Conservation (phyloP, 1,284 basidiomycete species). For the Ustilago bromivora region DNA sequence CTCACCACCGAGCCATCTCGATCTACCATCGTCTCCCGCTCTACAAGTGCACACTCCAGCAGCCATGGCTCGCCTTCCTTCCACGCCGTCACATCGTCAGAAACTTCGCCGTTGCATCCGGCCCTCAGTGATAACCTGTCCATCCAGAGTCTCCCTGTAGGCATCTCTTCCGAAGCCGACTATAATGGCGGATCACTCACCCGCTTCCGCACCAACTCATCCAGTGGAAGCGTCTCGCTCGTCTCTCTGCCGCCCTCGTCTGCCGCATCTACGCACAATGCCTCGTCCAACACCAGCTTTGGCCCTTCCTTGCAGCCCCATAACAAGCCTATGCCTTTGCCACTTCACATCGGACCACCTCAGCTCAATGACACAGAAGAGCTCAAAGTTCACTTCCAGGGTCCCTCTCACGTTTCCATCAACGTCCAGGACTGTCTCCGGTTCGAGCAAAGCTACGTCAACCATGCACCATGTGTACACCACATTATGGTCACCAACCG, state of each 20-base stretch:
- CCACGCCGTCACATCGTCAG: conserved; percentile 11
- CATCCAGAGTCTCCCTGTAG: conserved; percentile 3
- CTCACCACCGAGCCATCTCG: conserved; percentile 15
- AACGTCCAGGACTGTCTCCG: conserved; percentile 39
- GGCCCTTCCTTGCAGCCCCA: conserved; percentile 23
- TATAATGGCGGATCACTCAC: conserved; percentile 26
- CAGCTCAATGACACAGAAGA: conserved; percentile 36
- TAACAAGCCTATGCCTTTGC: conserved; percentile 15
- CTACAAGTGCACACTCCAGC: conserved; percentile 40
- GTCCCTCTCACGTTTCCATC: conserved; percentile 39
- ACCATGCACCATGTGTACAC: conserved; percentile 60
- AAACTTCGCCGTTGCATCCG: neutral
- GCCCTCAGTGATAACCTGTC: conserved; percentile 10
- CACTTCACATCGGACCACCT: conserved; percentile 32
- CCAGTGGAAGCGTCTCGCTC: conserved; percentile 41
- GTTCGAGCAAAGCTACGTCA: conserved; percentile 60
- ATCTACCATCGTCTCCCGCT: conserved; percentile 25
- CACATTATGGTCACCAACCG: conserved; percentile 51
- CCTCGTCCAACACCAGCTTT: conserved; percentile 44
- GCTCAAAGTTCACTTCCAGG: conserved; percentile 33
- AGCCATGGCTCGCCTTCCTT: conserved; percentile 34
- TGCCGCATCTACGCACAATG: conserved; percentile 37
- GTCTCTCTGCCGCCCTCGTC: conserved; percentile 43
- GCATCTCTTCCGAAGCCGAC: conserved; percentile 16
- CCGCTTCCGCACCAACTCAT: conserved; percentile 46